phyloP scores from a whole-genome alignment of 768 basidiomycete species.

The Rhizopogon rudus region DNA sequence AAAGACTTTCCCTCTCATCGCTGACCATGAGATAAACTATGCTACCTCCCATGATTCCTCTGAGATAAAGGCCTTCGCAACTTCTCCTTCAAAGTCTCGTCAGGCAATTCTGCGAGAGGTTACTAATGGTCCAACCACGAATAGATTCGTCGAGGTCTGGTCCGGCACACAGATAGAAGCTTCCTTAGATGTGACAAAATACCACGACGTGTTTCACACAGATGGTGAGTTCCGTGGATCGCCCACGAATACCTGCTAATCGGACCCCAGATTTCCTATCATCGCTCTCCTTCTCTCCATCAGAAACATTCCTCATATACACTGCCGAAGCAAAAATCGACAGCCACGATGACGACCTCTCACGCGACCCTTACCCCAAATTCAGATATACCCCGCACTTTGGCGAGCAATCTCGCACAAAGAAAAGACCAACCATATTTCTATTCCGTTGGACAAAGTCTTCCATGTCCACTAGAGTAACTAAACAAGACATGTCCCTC shows the following conservation, averaged over 20 bases:
- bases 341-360: constrained; percentile 11
- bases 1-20: constrained; percentile 27
- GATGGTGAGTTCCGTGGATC: constrained; percentile 40
- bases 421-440: constrained; percentile 49
- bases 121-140: constrained; percentile 22
- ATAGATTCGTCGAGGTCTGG: constrained; percentile 62
- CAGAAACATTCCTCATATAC: constrained; percentile 51
- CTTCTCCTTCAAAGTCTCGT: constrained; percentile 37
- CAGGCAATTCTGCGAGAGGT: constrained; percentile 43
- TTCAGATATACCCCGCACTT: constrained; percentile 56
- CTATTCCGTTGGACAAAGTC: constrained; percentile 41
- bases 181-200: constrained; percentile 51
- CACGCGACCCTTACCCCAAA: constrained; percentile 28
- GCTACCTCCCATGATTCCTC: constrained; percentile 16
- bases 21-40: neutral
- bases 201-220: constrained; percentile 54
- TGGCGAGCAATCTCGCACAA: constrained; percentile 57
- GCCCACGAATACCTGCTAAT: neutral
- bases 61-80: constrained; percentile 35
- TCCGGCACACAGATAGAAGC: constrained; percentile 35
- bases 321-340: constrained; percentile 48
- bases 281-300: constrained; percentile 48
- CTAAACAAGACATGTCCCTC: constrained; percentile 4
- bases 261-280: constrained; percentile 42
- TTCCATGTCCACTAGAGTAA: constrained; percentile 7